Conservation (phyloP, 192 early-diverging fungal genomes). For the Pecoramyces ruminantium region DNA sequence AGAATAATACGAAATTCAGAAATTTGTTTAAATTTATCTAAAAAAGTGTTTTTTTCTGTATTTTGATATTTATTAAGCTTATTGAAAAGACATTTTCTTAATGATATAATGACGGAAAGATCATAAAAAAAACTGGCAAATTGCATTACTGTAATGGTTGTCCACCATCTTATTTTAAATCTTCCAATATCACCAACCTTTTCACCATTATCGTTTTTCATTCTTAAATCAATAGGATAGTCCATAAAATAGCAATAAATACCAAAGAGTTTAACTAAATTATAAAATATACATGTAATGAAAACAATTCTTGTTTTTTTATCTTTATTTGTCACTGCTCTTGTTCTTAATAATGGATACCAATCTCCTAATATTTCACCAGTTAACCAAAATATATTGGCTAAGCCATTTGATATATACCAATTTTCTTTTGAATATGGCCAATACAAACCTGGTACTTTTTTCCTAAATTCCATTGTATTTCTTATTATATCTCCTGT, state of each 20-base stretch:
- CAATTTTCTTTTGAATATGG: not conserved
- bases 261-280: not conserved
- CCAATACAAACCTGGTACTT: too few relatives aligned
- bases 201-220: too few relatives aligned
- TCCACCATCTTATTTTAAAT: not conserved
- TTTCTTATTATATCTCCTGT: too few relatives aligned
- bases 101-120: not conserved
- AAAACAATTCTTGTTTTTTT: not conserved
- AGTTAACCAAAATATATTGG: not conserved
- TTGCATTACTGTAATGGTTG: not conserved
- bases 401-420: not conserved
- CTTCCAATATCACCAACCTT: too few relatives aligned
- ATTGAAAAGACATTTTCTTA: not conserved
- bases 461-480: too few relatives aligned
- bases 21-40: not conserved
- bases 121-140: not conserved
- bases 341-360: not conserved
- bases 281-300: not conserved
- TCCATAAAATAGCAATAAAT: too few relatives aligned
- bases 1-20: not conserved
- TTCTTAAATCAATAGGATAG: too few relatives aligned
- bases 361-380: not conserved
- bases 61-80: not conserved
- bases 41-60: not conserved
- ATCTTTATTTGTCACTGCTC: not conserved